phyloP scores from a whole-genome alignment of 441 rosid genomes.

The Gossypium schwendimanii region DNA sequence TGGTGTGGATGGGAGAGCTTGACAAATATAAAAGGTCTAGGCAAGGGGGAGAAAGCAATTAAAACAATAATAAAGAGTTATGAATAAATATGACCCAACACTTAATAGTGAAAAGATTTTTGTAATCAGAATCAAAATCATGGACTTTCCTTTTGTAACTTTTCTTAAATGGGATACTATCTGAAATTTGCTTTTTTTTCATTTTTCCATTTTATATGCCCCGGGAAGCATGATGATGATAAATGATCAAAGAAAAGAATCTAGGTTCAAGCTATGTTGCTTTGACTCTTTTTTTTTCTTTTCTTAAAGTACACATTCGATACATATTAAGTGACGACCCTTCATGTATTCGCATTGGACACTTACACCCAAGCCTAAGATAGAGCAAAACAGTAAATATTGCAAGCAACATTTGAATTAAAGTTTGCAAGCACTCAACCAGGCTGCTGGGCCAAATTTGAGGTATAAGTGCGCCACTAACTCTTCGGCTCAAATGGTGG shows the following conservation, averaged over 20 bases:
- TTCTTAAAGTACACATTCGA: too few relatives aligned
- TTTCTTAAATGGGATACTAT: background rate
- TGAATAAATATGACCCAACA: constrained; percentile 8
- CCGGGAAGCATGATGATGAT: background rate
- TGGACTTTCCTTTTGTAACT: background rate
- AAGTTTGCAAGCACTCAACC: background rate
- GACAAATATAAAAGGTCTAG: constrained; percentile 10
- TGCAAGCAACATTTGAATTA: background rate
- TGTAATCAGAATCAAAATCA: constrained; percentile 7
- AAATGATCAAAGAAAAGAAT: background rate
- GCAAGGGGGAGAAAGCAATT: background rate
- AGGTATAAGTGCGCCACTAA: background rate
- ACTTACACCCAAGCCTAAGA: background rate
- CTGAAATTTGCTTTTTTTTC: background rate
- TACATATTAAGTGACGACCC: too few relatives aligned
- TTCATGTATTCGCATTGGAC: background rate
- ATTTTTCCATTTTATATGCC: background rate
- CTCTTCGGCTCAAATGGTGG: background rate
- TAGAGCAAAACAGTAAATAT: background rate
- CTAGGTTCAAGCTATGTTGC: background rate
- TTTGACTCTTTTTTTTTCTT: too few relatives aligned
- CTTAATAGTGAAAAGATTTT: background rate
- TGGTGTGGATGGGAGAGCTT: constrained; percentile 6
- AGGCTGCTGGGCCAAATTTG: background rate
- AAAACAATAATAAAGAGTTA: background rate